Percentiles rank a stretch among this genome's conserved stretches.
Conservation (phyloP, 441 rosid species). For the Aleurites moluccanus region DNA sequence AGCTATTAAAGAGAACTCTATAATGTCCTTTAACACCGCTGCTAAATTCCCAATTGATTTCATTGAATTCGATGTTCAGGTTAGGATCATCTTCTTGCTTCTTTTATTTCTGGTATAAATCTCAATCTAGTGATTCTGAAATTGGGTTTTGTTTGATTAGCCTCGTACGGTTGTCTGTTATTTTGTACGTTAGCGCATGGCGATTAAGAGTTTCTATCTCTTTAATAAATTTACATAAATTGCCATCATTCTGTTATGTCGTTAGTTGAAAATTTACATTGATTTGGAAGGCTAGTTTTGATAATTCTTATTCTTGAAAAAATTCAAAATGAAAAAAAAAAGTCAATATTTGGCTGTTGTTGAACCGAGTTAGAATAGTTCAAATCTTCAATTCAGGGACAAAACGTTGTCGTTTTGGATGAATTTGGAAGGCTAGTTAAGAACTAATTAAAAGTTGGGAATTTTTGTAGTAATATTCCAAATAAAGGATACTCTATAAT, state of each 20-base stretch:
- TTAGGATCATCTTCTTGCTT: slow-evolving; percentile 4
- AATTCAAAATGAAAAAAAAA: neutral
- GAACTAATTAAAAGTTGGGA: neutral
- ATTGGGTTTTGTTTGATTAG: neutral
- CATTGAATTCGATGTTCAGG: slow-evolving; percentile 97
- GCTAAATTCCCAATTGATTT: slow-evolving; percentile 70
- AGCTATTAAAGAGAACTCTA: slow-evolving; percentile 72
- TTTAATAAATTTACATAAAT: neutral
- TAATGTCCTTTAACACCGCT: slow-evolving; percentile 69
- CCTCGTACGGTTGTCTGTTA: neutral
- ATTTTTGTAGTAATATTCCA: no score
- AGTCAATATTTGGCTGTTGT: neutral
- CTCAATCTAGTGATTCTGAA: neutral
- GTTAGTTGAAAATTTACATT: neutral
- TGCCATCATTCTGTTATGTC: neutral
- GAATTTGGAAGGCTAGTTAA: neutral
- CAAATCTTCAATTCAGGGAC: neutral
- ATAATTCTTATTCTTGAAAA: neutral
- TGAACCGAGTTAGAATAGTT: neutral
- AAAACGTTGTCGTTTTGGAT: neutral
- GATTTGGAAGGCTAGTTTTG: neutral
- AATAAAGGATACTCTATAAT: no score
- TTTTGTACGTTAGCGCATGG: neutral
- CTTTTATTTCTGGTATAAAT: neutral
- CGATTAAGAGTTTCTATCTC: neutral